phyloP scores from a whole-genome alignment of 2,329 filamentous ascomycete genomes.

The Harringtonia aguacate region DNA sequence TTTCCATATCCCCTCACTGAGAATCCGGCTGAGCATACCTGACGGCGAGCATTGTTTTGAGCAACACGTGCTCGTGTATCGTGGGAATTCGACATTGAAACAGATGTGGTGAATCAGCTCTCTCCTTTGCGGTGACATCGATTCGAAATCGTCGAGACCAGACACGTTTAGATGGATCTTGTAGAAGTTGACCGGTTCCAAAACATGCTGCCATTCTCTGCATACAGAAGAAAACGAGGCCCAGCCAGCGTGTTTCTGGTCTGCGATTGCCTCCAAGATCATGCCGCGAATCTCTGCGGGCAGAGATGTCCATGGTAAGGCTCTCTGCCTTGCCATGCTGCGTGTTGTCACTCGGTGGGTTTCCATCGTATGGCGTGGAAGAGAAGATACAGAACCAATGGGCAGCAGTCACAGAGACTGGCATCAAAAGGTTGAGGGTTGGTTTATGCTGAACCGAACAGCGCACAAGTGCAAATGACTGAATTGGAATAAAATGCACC shows the following conservation, averaged over 20 bases:
- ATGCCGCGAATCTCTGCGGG: constrained; percentile 21
- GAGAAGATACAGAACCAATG: background rate
- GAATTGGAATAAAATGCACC: too few relatives aligned
- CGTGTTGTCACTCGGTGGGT: constrained; percentile 2
- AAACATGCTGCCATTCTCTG: constrained; percentile 22
- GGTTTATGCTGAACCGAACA: too few relatives aligned
- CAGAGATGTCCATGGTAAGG: constrained; percentile 12
- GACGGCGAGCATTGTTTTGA: background rate
- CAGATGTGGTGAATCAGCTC: constrained; percentile 19
- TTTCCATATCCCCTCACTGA: constrained; percentile 14
- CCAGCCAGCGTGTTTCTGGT: constrained; percentile 20
- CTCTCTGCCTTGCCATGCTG: constrained; percentile 4
- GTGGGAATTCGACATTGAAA: constrained; percentile 19
- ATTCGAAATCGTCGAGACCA: constrained; percentile 16
- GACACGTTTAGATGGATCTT: constrained; percentile 15
- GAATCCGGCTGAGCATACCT: constrained; percentile 2
- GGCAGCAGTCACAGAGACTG: background rate
- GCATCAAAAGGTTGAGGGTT: background rate
- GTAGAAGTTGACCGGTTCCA: constrained; percentile 20
- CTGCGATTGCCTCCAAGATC: constrained; percentile 18
- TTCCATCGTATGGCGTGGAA: background rate
- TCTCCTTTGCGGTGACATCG: constrained; percentile 10
- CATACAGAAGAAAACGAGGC: constrained; percentile 21
- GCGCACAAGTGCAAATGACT: too few relatives aligned
- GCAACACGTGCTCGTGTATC: constrained; percentile 15